Base-by-base conservation (phyloP, 2,329 filamentous ascomycete species). In the Aspergillus caelatus region DNA sequence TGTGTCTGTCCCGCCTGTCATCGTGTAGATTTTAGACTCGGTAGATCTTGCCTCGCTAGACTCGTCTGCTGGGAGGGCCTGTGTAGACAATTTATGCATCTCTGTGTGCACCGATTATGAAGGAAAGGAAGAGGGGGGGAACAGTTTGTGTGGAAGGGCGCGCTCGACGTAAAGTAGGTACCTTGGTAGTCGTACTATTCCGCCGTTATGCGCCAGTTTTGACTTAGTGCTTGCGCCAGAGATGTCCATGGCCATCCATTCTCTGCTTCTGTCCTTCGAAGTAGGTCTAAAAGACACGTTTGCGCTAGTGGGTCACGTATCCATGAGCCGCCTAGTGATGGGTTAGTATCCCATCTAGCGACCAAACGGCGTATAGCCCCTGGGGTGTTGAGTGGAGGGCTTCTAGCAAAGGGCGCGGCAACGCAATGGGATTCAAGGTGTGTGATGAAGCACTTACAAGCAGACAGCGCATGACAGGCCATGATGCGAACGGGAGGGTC, bases 381-480 rank as follows among this genome's bases (percentile, higher is more conserved):
- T 28, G 23, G n/a, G n/a, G 12, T 52, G 32, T 11, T 39, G 52
- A 26, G 23, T 5, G 12, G 50, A 10, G 11, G 43, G 9, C 46
- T 23, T 23, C 19, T 21, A 26, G 12, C 32, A 23, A 19, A 30
- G 23, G 46, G 45, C 30, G n/a, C 26, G 45, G 30, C 28, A 32
- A 14, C 43, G 32, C 52, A 21, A 41, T 32, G 8, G 16, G 59
- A 30, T 36, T 3, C 2, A 19, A 34, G 48, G 36, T 21, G 2
- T 45, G 50, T 34, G 23, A 28, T 52, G 12, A 41, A 34, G 14
- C 19, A 64, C 72, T 56, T 66, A 75, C 75, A 77, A 34, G 72
- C 74, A 67, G 71, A 73, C 6, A 77, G 65, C 19, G 73, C 73
- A 57, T 77, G 72, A 52, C 74, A 74, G 32, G 75, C 74, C 67